These are phyloP conservation scores for Cyamopsis tetragonoloba DNA, from an alignment of 306 rosid species.

Conservation along the genomic window DNA sequence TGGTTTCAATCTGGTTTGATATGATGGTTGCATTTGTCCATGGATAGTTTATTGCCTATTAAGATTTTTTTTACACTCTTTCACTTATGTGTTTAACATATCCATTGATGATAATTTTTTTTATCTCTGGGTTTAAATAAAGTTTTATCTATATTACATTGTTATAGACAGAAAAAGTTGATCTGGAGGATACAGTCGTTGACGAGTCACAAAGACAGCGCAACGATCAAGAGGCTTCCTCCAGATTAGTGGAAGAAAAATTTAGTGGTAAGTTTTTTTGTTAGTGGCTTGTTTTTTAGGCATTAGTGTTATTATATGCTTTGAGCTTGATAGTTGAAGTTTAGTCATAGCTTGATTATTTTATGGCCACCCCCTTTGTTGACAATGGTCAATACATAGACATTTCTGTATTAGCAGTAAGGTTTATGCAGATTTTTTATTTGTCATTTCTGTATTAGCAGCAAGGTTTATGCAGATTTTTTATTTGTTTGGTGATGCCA, in stretches of 20 bases:
- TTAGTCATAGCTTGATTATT: slow-evolving; percentile 11
- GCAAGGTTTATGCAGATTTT: not conserved
- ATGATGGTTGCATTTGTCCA: not conserved
- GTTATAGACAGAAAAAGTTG: slow-evolving; percentile 98
- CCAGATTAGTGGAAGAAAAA: slow-evolving; percentile 63
- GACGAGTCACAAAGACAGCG: slow-evolving; percentile 96
- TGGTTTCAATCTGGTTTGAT: slow-evolving; percentile 4
- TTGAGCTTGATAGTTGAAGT: not conserved
- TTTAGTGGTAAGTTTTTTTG: slow-evolving; percentile 64
- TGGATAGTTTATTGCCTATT: not conserved
- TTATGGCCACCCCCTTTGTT: not conserved
- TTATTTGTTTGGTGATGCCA: slow-evolving; percentile 19
- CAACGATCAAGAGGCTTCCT: slow-evolving; percentile 59
- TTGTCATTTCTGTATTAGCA: slow-evolving; percentile 16
- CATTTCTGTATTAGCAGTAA: slow-evolving; percentile 24
- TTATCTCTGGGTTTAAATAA: slow-evolving; percentile 24
- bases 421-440: slow-evolving; percentile 9
- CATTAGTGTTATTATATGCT: not conserved
- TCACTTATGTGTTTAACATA: not conserved
- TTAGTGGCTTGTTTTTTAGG: slow-evolving; percentile 6
- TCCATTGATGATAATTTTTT: not conserved
- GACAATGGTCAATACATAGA: not conserved
- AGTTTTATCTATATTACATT: slow-evolving; percentile 31
- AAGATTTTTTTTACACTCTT: not conserved
- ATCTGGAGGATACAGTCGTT: slow-evolving; percentile 97